Evolutionary conservation across 768 basidiomycete genomes (phyloP).

Genomic region (Cystobasidiopsis lactophilus): DNA sequence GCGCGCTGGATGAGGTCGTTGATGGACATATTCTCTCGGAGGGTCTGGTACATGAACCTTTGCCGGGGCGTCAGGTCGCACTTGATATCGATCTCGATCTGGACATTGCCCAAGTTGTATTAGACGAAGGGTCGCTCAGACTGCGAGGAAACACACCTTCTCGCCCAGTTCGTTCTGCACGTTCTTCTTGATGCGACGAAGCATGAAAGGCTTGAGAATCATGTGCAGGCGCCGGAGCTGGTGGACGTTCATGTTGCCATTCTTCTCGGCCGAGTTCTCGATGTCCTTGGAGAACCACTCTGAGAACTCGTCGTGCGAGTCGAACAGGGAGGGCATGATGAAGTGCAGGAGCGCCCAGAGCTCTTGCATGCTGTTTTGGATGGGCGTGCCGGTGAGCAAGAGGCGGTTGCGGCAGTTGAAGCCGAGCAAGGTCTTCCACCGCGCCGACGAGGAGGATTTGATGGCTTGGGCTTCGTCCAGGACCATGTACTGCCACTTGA

Average conservation of each 20-base stretch:
- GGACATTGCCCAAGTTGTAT: background rate
- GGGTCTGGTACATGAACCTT: slow-evolving; percentile 63
- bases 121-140: background rate
- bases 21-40: slow-evolving; percentile 82
- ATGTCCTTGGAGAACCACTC: slow-evolving; percentile 99
- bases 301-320: slow-evolving; percentile 96
- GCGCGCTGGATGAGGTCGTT: slow-evolving; percentile 85
- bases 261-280: slow-evolving; percentile 68
- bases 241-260: slow-evolving; percentile 77
- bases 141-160: slow-evolving; percentile 39
- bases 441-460: slow-evolving; percentile 83
- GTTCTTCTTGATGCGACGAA: slow-evolving; percentile 84
- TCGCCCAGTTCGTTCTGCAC: slow-evolving; percentile 99
- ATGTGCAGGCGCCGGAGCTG: slow-evolving; percentile 87
- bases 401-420: slow-evolving; percentile 91
- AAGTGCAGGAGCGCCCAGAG: slow-evolving; percentile 96
- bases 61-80: slow-evolving; percentile 87
- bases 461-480: slow-evolving; percentile 99
- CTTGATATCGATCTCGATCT: slow-evolving; percentile 92
- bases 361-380: slow-evolving; percentile 99
- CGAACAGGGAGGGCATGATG: slow-evolving; percentile 98
- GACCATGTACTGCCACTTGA: slow-evolving; percentile 99
- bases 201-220: slow-evolving; percentile 98
- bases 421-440: slow-evolving; percentile 91
- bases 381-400: slow-evolving; percentile 87